These are phyloP conservation scores for Flaveria brownii DNA, from an alignment of 129 eudicot genomes.

Conservation along the genomic window DNA sequence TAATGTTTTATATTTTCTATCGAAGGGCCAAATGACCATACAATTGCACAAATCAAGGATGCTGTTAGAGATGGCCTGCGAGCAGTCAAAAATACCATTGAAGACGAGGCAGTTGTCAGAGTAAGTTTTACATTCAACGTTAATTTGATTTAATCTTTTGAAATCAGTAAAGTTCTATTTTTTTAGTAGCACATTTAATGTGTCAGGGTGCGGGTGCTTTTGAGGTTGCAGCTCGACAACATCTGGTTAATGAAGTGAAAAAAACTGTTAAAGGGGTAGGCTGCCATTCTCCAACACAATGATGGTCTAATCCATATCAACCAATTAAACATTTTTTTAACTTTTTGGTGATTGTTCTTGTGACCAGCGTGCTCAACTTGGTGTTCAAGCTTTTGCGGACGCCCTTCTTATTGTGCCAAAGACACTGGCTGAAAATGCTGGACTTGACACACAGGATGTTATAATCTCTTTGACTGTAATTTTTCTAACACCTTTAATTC, in stretches of 20 bases:
- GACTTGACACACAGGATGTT: conserved; percentile 96
- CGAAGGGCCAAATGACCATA: conserved; percentile 92
- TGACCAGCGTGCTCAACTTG: conserved; percentile 92
- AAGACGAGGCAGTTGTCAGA: conserved; percentile 79
- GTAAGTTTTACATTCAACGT: conserved; percentile 39
- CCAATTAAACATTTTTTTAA: not conserved
- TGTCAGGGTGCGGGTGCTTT: conserved; percentile 98
- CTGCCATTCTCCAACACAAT: not conserved
- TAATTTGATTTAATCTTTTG: not conserved
- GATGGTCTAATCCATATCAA: not conserved
- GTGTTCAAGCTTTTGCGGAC: conserved; percentile 95
- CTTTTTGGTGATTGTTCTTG: conserved; percentile 16
- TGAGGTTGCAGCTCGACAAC: conserved; percentile 95
- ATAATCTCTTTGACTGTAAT: conserved; percentile 87
- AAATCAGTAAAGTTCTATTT: not conserved
- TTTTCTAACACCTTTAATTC: conserved; percentile 4
- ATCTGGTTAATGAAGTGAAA: conserved; percentile 80
- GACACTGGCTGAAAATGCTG: conserved; percentile 95
- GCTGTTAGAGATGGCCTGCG: conserved; percentile 94
- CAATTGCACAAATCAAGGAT: conserved; percentile 98
- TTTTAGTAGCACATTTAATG: not conserved
- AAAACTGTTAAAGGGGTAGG: conserved; percentile 95
- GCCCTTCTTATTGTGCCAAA: conserved; percentile 95
- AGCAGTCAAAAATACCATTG: conserved; percentile 81
- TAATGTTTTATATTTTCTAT: not conserved